Conservation (phyloP, 495 filamentous ascomycete genomes). For the Immersiella caudata region DNA sequence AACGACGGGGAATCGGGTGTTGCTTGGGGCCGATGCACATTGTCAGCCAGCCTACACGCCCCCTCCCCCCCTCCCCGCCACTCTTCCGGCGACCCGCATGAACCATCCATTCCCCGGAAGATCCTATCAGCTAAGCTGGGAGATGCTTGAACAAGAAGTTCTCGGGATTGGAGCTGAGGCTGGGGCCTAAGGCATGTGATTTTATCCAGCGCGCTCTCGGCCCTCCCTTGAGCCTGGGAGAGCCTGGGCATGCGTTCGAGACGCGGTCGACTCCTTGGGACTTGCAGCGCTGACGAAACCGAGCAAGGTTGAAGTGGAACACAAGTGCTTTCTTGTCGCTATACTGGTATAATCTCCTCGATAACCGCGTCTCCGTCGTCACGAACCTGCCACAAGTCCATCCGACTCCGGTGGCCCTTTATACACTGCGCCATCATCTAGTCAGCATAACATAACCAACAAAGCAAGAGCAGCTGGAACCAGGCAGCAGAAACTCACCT, state of each 20-base stretch:
- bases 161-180: neutral
- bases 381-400: slow-evolving; percentile 22
- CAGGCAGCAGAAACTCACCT: slow-evolving; percentile 22
- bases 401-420: slow-evolving; percentile 33
- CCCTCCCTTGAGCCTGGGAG: no score
- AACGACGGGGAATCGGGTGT: neutral
- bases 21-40: neutral
- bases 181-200: neutral
- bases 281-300: no score
- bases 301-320: no score
- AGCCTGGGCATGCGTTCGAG: no score
- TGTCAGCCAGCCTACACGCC: neutral
- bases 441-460: slow-evolving; percentile 7
- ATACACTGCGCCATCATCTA: slow-evolving; percentile 20
- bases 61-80: neutral
- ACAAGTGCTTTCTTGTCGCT: no score
- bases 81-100: neutral
- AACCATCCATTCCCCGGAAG: neutral
- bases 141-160: neutral
- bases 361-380: no score
- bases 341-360: no score
- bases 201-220: neutral
- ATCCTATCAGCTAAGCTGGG: neutral
- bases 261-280: no score
- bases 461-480: neutral